Conservation (phyloP, 2,329 filamentous ascomycete species). For the Arthrobotrys megalospora region DNA sequence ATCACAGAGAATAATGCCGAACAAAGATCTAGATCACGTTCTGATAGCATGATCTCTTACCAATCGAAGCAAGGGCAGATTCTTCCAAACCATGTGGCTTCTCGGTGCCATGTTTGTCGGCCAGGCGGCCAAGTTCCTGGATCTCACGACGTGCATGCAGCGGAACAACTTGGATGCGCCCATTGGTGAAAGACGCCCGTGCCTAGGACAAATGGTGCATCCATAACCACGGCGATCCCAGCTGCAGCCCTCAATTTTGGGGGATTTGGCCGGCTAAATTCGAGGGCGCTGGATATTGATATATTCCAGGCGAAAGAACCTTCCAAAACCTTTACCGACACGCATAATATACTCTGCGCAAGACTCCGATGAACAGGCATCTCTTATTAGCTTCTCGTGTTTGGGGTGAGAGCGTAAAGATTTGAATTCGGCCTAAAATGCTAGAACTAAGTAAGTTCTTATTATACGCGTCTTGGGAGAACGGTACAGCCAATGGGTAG, state of each 20-base stretch:
- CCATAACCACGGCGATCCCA: conserved; percentile 31
- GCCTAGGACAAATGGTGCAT: conserved; percentile 33
- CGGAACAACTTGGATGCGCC: conserved; percentile 33
- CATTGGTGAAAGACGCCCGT: conserved; percentile 41
- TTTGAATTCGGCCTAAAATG: conserved; percentile 55
- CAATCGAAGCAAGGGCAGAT: conserved; percentile 42
- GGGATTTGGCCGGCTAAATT: conserved; percentile 45
- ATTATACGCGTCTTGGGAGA: conserved; percentile 32
- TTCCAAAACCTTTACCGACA: conserved; percentile 29
- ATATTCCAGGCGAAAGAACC: conserved; percentile 29
- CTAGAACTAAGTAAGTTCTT: conserved; percentile 32
- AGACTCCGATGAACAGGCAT: conserved; percentile 41
- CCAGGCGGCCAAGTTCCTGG: conserved; percentile 21
- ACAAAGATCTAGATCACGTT: conserved; percentile 11
- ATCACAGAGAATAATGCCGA: background rate
- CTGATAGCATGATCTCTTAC: conserved; percentile 19
- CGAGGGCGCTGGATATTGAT: conserved; percentile 22
- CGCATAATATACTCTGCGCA: conserved; percentile 46
- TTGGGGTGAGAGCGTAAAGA: conserved; percentile 3
- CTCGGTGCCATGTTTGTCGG: background rate
- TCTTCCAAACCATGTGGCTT: conserved; percentile 45
- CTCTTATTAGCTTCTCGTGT: conserved; percentile 32
- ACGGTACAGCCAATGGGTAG: conserved; percentile 34
- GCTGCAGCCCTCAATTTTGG: conserved; percentile 46
- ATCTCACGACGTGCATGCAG: conserved; percentile 47